These are phyloP conservation scores for Ustilago bromivora DNA, from an alignment of 1,284 basidiomycete species.

Conservation along the genomic window DNA sequence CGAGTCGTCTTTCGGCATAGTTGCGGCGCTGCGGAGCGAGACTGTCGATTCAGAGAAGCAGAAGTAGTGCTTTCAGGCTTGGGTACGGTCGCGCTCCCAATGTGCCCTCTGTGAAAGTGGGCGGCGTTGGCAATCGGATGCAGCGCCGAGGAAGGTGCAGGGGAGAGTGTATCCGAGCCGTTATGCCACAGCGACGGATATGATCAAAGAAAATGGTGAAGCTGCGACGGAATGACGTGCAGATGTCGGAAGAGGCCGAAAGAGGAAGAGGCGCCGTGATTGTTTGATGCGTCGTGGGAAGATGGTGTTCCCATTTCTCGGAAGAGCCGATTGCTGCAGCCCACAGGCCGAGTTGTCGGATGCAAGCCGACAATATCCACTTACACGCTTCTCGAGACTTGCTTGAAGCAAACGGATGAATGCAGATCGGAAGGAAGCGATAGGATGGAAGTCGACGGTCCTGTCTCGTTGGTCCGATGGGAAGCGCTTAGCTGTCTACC, in stretches of 20 bases:
- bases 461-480: background rate
- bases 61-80: background rate
- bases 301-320: background rate
- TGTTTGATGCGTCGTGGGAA: background rate
- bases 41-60: background rate
- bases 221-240: background rate
- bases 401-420: background rate
- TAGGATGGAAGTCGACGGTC: background rate
- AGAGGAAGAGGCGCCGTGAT: background rate
- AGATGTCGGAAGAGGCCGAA: slow-evolving; percentile 11
- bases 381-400: background rate
- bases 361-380: background rate
- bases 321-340: background rate
- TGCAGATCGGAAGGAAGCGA: background rate
- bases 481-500: background rate
- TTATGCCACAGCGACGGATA: background rate
- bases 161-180: background rate
- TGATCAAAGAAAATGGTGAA: slow-evolving; percentile 15
- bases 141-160: background rate
- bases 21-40: slow-evolving; percentile 3
- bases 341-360: background rate
- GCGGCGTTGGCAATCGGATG: background rate
- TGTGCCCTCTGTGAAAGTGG: background rate
- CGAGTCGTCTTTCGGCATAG: slow-evolving; percentile 46
- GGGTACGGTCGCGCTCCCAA: background rate